phyloP scores from a whole-genome alignment of 2,329 filamentous ascomycete species.

The Mycogone perniciosa region DNA sequence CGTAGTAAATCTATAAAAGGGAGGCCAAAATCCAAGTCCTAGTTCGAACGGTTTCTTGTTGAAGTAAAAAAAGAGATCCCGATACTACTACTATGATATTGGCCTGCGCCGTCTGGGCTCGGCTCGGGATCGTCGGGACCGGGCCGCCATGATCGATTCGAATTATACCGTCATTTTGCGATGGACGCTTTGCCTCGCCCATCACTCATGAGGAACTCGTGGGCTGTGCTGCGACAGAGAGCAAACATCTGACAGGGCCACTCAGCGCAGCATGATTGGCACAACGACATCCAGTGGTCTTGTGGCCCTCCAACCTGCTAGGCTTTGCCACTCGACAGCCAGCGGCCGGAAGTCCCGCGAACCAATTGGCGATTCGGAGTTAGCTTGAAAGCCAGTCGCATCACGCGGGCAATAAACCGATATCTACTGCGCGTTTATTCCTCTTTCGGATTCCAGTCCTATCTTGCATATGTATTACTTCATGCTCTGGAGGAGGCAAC shows the following conservation, averaged over 20 bases:
- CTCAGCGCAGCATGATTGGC: constrained; percentile 12
- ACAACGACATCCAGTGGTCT: constrained; percentile 11
- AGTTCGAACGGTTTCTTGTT: neutral
- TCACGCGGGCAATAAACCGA: constrained; percentile 13
- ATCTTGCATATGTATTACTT: constrained; percentile 10
- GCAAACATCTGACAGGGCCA: constrained; percentile 10
- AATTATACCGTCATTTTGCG: neutral
- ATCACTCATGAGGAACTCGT: constrained; percentile 12
- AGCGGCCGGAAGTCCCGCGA: constrained; percentile 1
- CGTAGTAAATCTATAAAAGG: constrained; percentile 10
- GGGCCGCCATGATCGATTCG: neutral
- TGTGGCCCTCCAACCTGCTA: constrained; percentile 11
- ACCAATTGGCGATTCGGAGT: constrained; percentile 12
- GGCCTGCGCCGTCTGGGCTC: neutral
- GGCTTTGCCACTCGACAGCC: neutral
- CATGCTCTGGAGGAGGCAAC: neutral
- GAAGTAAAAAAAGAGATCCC: neutral
- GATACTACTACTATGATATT: neutral
- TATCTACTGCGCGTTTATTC: neutral
- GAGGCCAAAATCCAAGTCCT: constrained; percentile 2
- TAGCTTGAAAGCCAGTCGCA: constrained; percentile 10
- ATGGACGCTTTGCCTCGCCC: neutral
- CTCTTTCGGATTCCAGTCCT: constrained; percentile 3
- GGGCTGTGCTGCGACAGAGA: constrained; percentile 9
- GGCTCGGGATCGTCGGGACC: constrained; percentile 3